Percentiles rank a stretch among this genome's conserved stretches.
These are phyloP conservation scores for Potentilla sterilis DNA, from an alignment of 306 rosid genomes.

Conservation along the genomic window DNA sequence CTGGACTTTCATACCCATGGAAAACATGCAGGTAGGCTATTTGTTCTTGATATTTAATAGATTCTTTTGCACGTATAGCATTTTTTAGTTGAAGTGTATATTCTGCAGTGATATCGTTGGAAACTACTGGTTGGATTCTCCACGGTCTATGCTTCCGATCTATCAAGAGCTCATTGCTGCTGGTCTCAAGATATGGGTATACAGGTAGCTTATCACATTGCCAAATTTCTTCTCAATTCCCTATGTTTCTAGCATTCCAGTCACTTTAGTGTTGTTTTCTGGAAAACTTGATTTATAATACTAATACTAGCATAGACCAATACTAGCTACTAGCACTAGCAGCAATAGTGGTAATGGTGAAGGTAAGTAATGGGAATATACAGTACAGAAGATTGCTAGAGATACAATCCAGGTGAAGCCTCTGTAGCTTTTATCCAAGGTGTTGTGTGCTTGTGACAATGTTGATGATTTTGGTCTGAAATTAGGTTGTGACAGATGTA, in stretches of 20 bases:
- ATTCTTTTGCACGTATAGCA: not conserved
- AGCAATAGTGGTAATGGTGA: not conserved
- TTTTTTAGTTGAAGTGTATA: slow-evolving; percentile 15
- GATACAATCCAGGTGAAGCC: not conserved
- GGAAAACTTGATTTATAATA: slow-evolving; percentile 7
- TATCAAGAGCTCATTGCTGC: slow-evolving; percentile 79
- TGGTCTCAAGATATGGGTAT: slow-evolving; percentile 77
- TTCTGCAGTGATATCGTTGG: slow-evolving; percentile 68
- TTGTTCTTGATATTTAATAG: slow-evolving; percentile 15
- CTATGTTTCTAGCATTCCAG: not conserved
- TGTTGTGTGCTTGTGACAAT: not conserved
- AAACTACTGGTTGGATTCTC: slow-evolving; percentile 83
- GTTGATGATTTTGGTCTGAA: not conserved
- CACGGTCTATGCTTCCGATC: slow-evolving; percentile 89
- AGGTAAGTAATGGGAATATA: not conserved
- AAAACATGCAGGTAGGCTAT: slow-evolving; percentile 70
- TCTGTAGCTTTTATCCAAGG: not conserved
- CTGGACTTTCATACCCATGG: slow-evolving; percentile 76
- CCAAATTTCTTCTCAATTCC: slow-evolving; percentile 16
- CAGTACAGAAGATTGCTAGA: not conserved
- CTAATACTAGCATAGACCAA: not conserved
- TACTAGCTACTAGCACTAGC: not conserved
- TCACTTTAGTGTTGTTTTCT: slow-evolving; percentile 9
- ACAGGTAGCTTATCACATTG: slow-evolving; percentile 49
- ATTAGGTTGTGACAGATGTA: not conserved